These are phyloP conservation scores for Cytospora piceicola DNA, from an alignment of 2,329 filamentous ascomycete species.

Conservation along the genomic window DNA sequence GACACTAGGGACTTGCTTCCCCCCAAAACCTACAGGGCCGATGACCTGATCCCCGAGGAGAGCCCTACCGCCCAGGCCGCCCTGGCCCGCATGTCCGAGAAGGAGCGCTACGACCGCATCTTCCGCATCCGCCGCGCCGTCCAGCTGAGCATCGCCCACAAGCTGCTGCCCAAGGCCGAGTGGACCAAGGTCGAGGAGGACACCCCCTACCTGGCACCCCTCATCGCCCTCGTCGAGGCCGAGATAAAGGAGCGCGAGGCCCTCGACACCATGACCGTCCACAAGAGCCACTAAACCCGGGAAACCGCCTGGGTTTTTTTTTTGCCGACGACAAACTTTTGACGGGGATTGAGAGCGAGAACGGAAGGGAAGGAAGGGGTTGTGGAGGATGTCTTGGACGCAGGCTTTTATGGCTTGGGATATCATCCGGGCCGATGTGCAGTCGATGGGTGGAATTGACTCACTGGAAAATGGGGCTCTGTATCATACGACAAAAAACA, in stretches of 20 bases:
- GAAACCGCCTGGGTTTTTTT: background rate
- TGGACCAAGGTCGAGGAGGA: conserved; percentile 65
- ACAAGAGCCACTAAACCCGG: conserved; percentile 50
- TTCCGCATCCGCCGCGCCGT: conserved; percentile 96
- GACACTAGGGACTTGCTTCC: background rate
- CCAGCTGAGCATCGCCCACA: conserved; percentile 71
- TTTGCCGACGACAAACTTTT: background rate
- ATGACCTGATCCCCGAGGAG: conserved; percentile 95
- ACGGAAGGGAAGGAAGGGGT: background rate
- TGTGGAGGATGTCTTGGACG: background rate
- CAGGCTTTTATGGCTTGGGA: background rate
- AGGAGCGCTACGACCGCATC: conserved; percentile 94
- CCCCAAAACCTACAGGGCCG: conserved; percentile 68
- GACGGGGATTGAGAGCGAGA: background rate
- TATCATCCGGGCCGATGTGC: background rate
- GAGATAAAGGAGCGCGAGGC: conserved; percentile 54
- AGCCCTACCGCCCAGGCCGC: conserved; percentile 83
- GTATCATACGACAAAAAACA: conserved; percentile 22
- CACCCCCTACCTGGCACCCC: conserved; percentile 56
- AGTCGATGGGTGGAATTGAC: conserved; percentile 3
- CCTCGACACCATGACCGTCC: conserved; percentile 54
- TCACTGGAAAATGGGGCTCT: conserved; percentile 12
- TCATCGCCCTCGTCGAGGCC: conserved; percentile 56
- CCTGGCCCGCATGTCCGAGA: conserved; percentile 84
- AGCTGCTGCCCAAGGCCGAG: conserved; percentile 64